Evolutionary conservation across 345 rosid species (phyloP).

Genomic region (Eucalyptus brandiana): DNA sequence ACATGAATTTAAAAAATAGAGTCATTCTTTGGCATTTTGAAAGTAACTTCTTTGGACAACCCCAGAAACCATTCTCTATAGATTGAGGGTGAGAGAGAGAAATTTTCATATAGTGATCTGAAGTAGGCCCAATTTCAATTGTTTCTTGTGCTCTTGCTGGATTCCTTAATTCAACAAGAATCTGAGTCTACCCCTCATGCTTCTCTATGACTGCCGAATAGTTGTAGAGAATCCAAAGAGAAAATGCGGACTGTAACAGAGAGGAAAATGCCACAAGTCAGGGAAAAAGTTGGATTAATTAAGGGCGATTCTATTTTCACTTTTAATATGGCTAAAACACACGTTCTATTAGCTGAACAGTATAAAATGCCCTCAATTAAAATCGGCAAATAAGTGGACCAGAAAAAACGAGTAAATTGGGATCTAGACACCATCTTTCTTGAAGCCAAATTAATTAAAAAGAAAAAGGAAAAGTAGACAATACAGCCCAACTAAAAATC

Average conservation of each 20-base stretch:
- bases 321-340: too few species aligned
- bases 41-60: not conserved
- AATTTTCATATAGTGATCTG: not conserved
- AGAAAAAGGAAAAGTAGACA: too few species aligned
- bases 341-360: too few species aligned
- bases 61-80: not conserved
- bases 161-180: not conserved
- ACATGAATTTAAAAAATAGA: not conserved
- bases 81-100: not conserved
- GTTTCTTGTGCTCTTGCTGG: not conserved
- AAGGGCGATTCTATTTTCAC: too few species aligned
- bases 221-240: not conserved
- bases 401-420: too few species aligned
- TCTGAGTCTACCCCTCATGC: not conserved
- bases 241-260: not conserved
- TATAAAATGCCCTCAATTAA: too few species aligned
- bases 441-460: too few species aligned
- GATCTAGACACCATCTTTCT: too few species aligned
- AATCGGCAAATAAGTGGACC: too few species aligned
- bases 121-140: not conserved
- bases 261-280: too few species aligned
- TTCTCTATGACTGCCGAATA: not conserved
- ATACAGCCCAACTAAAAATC: too few species aligned
- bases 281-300: too few species aligned
- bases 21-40: not conserved